Evolutionary conservation across 495 filamentous ascomycete species (phyloP).

Genomic region (Podospora conica): DNA sequence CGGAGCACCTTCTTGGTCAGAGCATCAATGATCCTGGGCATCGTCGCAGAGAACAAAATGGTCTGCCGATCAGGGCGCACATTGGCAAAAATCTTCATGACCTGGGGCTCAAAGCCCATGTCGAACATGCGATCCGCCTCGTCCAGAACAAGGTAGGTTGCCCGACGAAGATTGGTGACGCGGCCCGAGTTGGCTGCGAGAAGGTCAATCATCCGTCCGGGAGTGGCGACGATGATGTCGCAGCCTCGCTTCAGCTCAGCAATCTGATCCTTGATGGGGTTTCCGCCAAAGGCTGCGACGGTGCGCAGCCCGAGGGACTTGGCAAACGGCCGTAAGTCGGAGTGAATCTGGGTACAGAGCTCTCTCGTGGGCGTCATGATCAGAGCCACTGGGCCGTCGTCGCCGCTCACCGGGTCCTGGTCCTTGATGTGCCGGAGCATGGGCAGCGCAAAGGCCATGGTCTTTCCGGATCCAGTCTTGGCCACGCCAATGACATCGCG

Average conservation of each 20-base stretch:
- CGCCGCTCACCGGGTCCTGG: slow-evolving; percentile 71
- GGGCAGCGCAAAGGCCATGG: slow-evolving; percentile 86
- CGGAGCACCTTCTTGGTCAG: slow-evolving; percentile 82
- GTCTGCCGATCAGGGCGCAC: slow-evolving; percentile 89
- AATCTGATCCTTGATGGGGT: slow-evolving; percentile 97
- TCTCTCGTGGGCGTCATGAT: slow-evolving; percentile 96
- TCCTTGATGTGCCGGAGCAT: slow-evolving; percentile 99
- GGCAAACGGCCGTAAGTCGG: slow-evolving; percentile 87
- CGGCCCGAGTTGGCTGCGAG: slow-evolving; percentile 86
- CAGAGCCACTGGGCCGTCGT: slow-evolving; percentile 81
- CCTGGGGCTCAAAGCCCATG: slow-evolving; percentile 98
- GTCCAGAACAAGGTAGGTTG: slow-evolving; percentile 91
- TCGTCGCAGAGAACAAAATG: slow-evolving; percentile 92
- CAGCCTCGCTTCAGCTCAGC: slow-evolving; percentile 91
- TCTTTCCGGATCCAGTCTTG: slow-evolving; percentile 99
- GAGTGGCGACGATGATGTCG: slow-evolving; percentile 91
- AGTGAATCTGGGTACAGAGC: slow-evolving; percentile 88
- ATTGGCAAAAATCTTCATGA: slow-evolving; percentile 92
- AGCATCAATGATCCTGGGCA: slow-evolving; percentile 89
- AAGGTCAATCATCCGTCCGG: slow-evolving; percentile 95
- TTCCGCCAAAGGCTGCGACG: slow-evolving; percentile 93
- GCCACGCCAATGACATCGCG: slow-evolving; percentile 94
- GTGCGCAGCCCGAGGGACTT: slow-evolving; percentile 85
- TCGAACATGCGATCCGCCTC: slow-evolving; percentile 99
- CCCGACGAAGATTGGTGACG: slow-evolving; percentile 81